A percentile compares a stretch with the other conserved stretches of the same genome.
These are phyloP conservation scores for Boletus huronensis DNA, from an alignment of 768 basidiomycete species.

Conservation along the genomic window DNA sequence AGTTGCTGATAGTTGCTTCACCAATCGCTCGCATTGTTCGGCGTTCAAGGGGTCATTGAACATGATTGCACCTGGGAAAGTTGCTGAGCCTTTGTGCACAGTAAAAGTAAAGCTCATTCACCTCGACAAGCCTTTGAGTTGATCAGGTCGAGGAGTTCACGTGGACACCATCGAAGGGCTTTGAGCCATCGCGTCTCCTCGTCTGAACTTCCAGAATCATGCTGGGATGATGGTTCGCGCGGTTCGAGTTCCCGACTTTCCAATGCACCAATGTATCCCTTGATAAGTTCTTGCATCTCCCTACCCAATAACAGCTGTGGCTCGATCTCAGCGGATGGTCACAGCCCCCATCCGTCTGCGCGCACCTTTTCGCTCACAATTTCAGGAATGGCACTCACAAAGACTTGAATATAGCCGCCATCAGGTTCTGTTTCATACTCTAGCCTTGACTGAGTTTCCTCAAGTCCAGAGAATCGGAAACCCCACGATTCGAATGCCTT, in stretches of 20 bases:
- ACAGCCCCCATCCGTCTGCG: not conserved
- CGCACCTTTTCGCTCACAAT: slow-evolving; percentile 67
- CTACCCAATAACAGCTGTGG: slow-evolving; percentile 58
- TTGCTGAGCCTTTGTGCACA: slow-evolving; percentile 1
- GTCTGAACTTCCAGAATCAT: slow-evolving; percentile 4
- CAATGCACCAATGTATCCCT: slow-evolving; percentile 63
- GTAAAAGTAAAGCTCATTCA: slow-evolving; percentile 32
- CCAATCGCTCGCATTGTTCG: slow-evolving; percentile 67
- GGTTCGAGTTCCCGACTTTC: slow-evolving; percentile 42
- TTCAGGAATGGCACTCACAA: slow-evolving; percentile 60
- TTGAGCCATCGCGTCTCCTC: slow-evolving; percentile 53
- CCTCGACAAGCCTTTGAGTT: slow-evolving; percentile 98
- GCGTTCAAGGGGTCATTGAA: slow-evolving; percentile 79
- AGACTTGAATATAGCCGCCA: slow-evolving; percentile 58
- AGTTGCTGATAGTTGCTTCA: slow-evolving; percentile 65
- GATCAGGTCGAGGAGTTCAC: slow-evolving; percentile 72
- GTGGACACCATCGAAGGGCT: slow-evolving; percentile 80
- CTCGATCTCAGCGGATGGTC: slow-evolving; percentile 10
- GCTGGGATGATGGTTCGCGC: slow-evolving; percentile 16
- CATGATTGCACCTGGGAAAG: slow-evolving; percentile 83
- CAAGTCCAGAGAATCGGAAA: slow-evolving; percentile 47
- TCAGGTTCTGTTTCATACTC: slow-evolving; percentile 17
- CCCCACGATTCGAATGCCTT: slow-evolving; percentile 67
- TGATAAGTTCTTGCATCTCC: slow-evolving; percentile 74
- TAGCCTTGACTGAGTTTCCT: slow-evolving; percentile 19